These are phyloP conservation scores for Pseudohyphozyma bogoriensis DNA, from an alignment of 768 basidiomycete species.

Conservation along the genomic window DNA sequence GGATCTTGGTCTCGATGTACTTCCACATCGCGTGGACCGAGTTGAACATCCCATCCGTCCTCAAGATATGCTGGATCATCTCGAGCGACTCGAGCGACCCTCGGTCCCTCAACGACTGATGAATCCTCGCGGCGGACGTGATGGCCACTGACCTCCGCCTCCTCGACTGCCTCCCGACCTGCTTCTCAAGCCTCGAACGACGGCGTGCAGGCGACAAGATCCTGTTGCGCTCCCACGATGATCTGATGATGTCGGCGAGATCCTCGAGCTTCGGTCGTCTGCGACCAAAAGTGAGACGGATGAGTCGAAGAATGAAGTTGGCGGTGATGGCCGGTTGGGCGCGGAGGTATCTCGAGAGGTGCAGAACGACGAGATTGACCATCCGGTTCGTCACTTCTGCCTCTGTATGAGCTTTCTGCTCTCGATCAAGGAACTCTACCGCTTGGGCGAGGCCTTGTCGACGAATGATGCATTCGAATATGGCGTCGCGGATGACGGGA, in stretches of 20 bases:
- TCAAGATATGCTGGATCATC: slow-evolving; percentile 49
- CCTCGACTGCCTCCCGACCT: neutral
- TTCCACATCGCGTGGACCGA: slow-evolving; percentile 25
- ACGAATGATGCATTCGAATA: slow-evolving; percentile 13
- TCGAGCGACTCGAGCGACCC: neutral
- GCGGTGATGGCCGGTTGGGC: neutral
- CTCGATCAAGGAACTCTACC: slow-evolving; percentile 5
- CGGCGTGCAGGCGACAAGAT: too few species aligned
- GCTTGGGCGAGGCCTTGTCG: slow-evolving; percentile 11
- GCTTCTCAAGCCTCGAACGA: too few species aligned
- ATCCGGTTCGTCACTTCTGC: slow-evolving; percentile 15
- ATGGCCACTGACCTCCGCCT: too few species aligned
- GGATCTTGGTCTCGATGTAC: slow-evolving; percentile 40
- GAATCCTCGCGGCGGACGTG: too few species aligned
- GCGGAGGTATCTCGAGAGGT: slow-evolving; percentile 9
- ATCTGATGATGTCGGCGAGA: slow-evolving; percentile 12
- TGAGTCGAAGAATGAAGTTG: slow-evolving; percentile 4
- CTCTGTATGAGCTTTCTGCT: neutral
- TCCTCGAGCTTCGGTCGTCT: slow-evolving; percentile 7
- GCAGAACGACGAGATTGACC: slow-evolving; percentile 9
- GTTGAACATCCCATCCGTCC: slow-evolving; percentile 31
- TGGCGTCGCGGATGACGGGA: slow-evolving; percentile 6
- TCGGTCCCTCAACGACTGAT: too few species aligned
- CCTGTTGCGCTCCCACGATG: slow-evolving; percentile 21
- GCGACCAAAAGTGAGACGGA: slow-evolving; percentile 1